Evolutionary conservation across 768 basidiomycete species (phyloP).

Genomic region (Lentinula sp.): DNA sequence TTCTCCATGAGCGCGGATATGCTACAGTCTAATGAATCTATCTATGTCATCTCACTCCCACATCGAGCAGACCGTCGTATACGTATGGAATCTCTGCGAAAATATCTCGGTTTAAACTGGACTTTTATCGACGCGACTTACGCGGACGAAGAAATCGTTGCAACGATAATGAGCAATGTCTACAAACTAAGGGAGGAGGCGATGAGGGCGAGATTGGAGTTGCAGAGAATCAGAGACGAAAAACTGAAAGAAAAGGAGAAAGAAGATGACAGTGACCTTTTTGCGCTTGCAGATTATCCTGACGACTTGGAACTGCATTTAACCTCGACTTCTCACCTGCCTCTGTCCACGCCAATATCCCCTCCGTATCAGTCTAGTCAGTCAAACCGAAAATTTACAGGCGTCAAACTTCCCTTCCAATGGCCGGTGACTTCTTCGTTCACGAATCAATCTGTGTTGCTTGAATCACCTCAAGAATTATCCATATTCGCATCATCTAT

Average conservation of each 20-base stretch:
- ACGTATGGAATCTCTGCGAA: conserved; percentile 1
- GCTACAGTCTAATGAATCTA: background rate
- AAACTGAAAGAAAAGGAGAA: background rate
- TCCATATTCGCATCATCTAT: no score
- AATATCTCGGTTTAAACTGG: conserved; percentile 1
- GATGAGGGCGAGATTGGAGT: background rate
- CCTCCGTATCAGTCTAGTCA: background rate
- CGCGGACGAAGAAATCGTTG: background rate
- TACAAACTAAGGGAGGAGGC: background rate
- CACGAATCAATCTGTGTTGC: background rate
- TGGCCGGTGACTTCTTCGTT: background rate
- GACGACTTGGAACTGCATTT: background rate
- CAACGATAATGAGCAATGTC: background rate
- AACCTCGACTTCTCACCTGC: background rate
- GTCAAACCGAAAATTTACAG: background rate
- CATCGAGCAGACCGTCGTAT: background rate
- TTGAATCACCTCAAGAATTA: background rate
- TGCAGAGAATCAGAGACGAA: background rate
- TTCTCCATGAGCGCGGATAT: background rate
- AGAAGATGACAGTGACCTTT: background rate
- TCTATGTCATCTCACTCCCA: conserved; percentile 4
- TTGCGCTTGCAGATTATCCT: background rate
- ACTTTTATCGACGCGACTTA: conserved; percentile 1
- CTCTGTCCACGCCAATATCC: no score
- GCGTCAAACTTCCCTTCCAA: conserved; percentile 4